phyloP scores from a whole-genome alignment of 768 basidiomycete species.

The Phylloporus sp. region DNA sequence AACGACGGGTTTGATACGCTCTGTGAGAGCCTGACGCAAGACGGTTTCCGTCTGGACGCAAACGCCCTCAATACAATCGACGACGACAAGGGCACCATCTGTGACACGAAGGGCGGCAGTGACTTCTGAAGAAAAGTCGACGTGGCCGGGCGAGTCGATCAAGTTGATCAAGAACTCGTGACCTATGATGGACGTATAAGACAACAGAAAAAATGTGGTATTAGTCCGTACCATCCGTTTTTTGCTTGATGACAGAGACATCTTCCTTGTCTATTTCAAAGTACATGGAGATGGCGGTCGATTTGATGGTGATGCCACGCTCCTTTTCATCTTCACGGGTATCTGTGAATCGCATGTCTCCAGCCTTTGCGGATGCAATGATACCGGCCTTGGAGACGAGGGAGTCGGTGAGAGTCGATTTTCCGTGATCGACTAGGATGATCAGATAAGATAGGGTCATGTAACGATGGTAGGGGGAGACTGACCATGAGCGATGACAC shows the following conservation, averaged over 20 bases:
- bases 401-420: slow-evolving; percentile 98
- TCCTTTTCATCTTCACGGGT: slow-evolving; percentile 98
- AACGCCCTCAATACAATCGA: slow-evolving; percentile 99
- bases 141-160: slow-evolving; percentile 99
- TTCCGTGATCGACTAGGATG: slow-evolving; percentile 93
- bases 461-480: slow-evolving; percentile 13
- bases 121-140: slow-evolving; percentile 99
- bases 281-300: slow-evolving; percentile 99
- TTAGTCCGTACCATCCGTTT: slow-evolving; percentile 70
- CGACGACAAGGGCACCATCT: slow-evolving; percentile 98
- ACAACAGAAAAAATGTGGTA: neutral
- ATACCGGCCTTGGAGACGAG: slow-evolving; percentile 99
- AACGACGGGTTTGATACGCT: slow-evolving; percentile 99
- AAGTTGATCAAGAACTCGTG: slow-evolving; percentile 99
- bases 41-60: slow-evolving; percentile 99
- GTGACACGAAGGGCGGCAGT: slow-evolving; percentile 99
- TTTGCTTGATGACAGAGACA: slow-evolving; percentile 80
- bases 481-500: slow-evolving; percentile 88
- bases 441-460: slow-evolving; percentile 18
- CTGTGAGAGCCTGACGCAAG: slow-evolving; percentile 91
- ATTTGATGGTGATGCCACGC: slow-evolving; percentile 99
- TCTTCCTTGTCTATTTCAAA: slow-evolving; percentile 95
- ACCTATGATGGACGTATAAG: slow-evolving; percentile 40
- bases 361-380: slow-evolving; percentile 91
- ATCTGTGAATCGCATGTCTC: slow-evolving; percentile 96